These are phyloP conservation scores for Apiospora hydei DNA, from an alignment of 2,329 filamentous ascomycete species.

Conservation along the genomic window DNA sequence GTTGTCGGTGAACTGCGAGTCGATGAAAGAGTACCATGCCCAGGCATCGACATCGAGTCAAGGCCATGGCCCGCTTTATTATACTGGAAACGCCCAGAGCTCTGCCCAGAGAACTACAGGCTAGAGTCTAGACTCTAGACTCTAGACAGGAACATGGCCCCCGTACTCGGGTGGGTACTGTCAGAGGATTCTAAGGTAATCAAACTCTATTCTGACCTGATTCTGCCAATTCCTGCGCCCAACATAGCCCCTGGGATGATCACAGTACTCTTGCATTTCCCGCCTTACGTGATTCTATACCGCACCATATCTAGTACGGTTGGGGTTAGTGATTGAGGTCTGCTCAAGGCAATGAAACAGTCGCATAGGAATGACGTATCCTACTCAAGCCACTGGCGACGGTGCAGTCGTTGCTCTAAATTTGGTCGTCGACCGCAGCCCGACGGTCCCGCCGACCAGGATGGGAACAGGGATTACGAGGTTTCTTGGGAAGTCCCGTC, in stretches of 20 bases:
- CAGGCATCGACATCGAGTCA: not conserved
- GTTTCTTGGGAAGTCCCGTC: not conserved
- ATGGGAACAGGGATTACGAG: not conserved
- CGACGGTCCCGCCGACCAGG: constrained; percentile 6
- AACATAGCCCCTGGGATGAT: not conserved
- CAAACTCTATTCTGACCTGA: constrained; percentile 19
- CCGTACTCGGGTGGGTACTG: not conserved
- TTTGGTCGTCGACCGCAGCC: not conserved
- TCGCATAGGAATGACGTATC: not conserved
- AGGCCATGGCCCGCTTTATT: not conserved
- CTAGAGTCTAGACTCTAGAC: constrained; percentile 2
- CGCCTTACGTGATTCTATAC: not conserved
- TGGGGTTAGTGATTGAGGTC: not conserved
- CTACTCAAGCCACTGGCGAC: not conserved
- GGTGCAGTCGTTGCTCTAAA: not conserved
- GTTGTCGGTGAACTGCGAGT: not conserved
- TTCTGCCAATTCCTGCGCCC: not conserved
- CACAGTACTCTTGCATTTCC: not conserved
- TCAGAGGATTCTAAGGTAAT: constrained; percentile 20
- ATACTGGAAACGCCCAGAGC: constrained; percentile 18
- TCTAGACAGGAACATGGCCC: not conserved
- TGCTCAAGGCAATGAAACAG: not conserved
- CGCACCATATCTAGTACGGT: not conserved
- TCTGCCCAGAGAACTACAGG: not conserved
- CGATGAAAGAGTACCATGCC: not conserved